A percentile compares a stretch with the other conserved stretches of the same genome.
Evolutionary conservation across 208 protist species (phyloP).

Genomic region (Herpetomonas samuelpessoai): DNA sequence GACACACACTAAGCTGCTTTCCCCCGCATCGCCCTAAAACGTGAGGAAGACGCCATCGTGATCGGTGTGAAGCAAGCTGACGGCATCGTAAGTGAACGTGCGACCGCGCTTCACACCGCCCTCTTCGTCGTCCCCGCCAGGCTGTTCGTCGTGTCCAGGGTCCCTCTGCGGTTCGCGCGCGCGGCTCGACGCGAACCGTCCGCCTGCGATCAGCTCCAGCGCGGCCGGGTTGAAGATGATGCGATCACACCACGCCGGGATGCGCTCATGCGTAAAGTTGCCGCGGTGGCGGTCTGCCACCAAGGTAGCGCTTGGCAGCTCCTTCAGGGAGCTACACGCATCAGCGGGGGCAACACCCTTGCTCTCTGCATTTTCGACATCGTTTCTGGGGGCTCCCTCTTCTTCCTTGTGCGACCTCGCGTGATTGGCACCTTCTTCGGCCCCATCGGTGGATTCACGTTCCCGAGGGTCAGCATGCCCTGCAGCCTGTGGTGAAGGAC

Average conservation of each 20-base stretch:
- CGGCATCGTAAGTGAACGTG: constrained; percentile 63
- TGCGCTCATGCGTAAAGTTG: constrained; percentile 36
- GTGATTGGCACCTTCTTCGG: background rate
- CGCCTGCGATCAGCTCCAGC: constrained; percentile 54
- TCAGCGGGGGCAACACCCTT: no score
- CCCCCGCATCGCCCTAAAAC: constrained; percentile 14
- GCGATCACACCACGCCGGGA: constrained; percentile 88
- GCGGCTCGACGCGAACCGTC: constrained; percentile 12
- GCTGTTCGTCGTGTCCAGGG: no score
- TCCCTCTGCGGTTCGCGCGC: background rate
- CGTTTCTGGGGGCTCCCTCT: no score
- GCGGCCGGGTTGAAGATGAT: constrained; percentile 73
- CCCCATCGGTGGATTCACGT: background rate
- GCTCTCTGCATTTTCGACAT: no score
- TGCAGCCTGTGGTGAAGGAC: no score
- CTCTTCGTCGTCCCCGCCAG: no score
- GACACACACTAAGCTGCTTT: constrained; percentile 1
- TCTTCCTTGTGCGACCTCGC: no score
- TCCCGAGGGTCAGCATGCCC: background rate
- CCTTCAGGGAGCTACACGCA: no score
- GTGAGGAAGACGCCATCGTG: constrained; percentile 69
- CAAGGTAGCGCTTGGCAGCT: constrained; percentile 10
- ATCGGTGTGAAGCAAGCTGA: constrained; percentile 59
- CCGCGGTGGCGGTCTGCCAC: constrained; percentile 11
- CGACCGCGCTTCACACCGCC: no score